Evolutionary conservation across 2,329 filamentous ascomycete genomes (phyloP), one percentile per base, ranked within the genome.

Genomic region (Colletotrichum eleusines): DNA sequence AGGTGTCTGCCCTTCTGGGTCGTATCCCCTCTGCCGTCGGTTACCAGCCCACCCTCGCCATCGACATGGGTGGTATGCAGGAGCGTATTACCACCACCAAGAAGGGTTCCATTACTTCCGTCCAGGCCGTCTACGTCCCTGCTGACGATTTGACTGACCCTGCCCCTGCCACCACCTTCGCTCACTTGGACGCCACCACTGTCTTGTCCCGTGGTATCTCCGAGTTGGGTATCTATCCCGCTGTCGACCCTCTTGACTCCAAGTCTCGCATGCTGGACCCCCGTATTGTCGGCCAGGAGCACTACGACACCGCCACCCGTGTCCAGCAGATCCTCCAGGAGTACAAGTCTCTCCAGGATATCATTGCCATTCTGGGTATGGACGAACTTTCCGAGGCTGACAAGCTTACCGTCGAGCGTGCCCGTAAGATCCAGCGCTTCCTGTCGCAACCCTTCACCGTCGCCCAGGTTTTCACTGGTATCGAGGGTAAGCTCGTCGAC

Each of bases 101-200:
- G 84, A 97, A 98, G 92, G 96, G 96, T 82, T 98, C 96, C 83
- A 99, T 99, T 87, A 99, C 96, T 78, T 99, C 96, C 78, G 96
- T 99, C 85, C 96, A 99, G 91, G 96, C 96, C 86, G 96, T 99
- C 86, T 99, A 99, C 89, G 96, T 99, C 86, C 96, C 96, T 84
- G 96, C 96, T 92, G 96, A 99, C 86, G 96, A 99, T 93, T 92
- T 99, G 94, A 99, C 96, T 89, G 96, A 99, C 88, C 96, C 96
- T 87, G 96, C 96, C 78, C 96, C 96, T 79, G 96, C 96, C 84
- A 98, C 96, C 85, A 99, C 96, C 85, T 99, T 99, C 87, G 96
- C 96, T 84, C 96, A 99, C 87, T 93, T 99, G 92, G 96, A 99
- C 89, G 96, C 96, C 90, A 99, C 96, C 86, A 99, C 96, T 91